Percentiles rank a stretch among this genome's conserved stretches.
Evolutionary conservation across 1,284 basidiomycete genomes (phyloP).

Genomic region (Cryptococcus sp.): DNA sequence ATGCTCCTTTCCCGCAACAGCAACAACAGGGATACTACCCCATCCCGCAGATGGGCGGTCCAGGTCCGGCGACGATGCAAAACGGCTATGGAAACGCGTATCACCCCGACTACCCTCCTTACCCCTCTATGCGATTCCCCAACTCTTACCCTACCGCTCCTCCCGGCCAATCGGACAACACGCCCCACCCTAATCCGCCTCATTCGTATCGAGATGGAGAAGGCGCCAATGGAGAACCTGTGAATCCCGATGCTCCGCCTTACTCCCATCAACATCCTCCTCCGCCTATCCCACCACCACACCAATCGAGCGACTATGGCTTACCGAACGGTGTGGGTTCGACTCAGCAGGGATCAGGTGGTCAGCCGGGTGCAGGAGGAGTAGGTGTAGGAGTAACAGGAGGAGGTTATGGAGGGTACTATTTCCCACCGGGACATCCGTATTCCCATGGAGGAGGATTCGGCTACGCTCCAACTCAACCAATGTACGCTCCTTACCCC

Average conservation of each 20-base stretch:
- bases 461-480: slow-evolving; percentile 21
- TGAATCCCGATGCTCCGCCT: background rate
- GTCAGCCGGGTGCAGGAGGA: too few species aligned
- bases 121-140: background rate
- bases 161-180: background rate
- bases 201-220: background rate
- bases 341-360: too few species aligned
- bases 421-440: slow-evolving; percentile 37
- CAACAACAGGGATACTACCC: slow-evolving; percentile 4
- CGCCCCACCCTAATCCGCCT: background rate
- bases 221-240: background rate
- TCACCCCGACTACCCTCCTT: background rate
- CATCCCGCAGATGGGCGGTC: slow-evolving; percentile 27
- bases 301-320: too few species aligned
- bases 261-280: slow-evolving; percentile 10
- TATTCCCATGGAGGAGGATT: slow-evolving; percentile 40
- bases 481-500: slow-evolving; percentile 6
- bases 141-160: background rate
- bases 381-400: too few species aligned
- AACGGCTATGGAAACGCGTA: slow-evolving; percentile 25
- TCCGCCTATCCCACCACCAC: slow-evolving; percentile 6
- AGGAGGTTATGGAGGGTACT: slow-evolving; percentile 1
- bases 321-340: too few species aligned
- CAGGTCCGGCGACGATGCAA: slow-evolving; percentile 42
- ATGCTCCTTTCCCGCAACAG: too few species aligned